These are phyloP conservation scores for Crucibulum laeve DNA, from an alignment of 768 basidiomycete genomes.

Conservation along the genomic window DNA sequence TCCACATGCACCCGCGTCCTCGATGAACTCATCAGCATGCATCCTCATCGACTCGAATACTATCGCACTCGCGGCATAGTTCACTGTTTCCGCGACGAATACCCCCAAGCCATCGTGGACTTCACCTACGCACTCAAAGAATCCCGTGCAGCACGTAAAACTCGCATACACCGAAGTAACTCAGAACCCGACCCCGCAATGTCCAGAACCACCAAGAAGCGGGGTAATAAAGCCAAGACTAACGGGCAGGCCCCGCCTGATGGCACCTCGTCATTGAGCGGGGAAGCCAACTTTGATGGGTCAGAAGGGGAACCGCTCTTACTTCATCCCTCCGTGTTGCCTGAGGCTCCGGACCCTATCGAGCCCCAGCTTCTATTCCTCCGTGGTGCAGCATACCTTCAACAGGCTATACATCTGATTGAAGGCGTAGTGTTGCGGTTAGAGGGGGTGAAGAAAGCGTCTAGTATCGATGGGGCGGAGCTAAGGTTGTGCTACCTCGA, in stretches of 20 bases:
- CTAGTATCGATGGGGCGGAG: conserved; percentile 66
- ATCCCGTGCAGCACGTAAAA: conserved; percentile 66
- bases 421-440: conserved; percentile 68
- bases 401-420: conserved; percentile 71
- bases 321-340: conserved; percentile 69
- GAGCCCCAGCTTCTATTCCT: conserved; percentile 83
- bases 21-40: conserved; percentile 69
- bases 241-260: conserved; percentile 67
- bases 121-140: conserved; percentile 81
- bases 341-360: conserved; percentile 81
- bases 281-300: conserved; percentile 40
- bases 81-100: conserved; percentile 86
- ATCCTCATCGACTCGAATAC: conserved; percentile 80
- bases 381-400: conserved; percentile 78
- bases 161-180: conserved; percentile 49
- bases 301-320: conserved; percentile 46
- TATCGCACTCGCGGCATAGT: conserved; percentile 89
- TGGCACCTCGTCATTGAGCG: conserved; percentile 48
- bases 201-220: conserved; percentile 38
- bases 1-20: conserved; percentile 75
- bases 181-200: conserved; percentile 24
- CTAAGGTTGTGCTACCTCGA: conserved; percentile 73
- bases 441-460: conserved; percentile 61
- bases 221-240: conserved; percentile 50
- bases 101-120: conserved; percentile 65